phyloP scores from a whole-genome alignment of 306 rosid genomes.

The Delonix regia region DNA sequence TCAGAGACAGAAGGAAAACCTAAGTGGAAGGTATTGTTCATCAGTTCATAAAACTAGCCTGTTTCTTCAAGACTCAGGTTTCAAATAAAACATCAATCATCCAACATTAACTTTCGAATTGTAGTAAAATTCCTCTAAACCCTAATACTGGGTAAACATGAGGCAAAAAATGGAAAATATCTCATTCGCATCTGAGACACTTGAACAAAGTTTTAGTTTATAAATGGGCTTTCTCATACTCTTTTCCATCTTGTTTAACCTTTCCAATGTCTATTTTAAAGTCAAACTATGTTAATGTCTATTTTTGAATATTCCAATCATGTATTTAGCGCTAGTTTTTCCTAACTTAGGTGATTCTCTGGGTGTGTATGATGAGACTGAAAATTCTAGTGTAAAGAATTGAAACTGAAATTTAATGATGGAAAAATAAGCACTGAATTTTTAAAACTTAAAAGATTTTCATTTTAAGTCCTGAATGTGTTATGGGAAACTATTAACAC shows the following conservation, averaged over 20 bases:
- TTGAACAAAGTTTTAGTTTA: neutral
- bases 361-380: neutral
- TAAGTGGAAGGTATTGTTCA: constrained; percentile 87
- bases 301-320: constrained; percentile 10
- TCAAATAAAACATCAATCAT: neutral
- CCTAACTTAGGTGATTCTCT: neutral
- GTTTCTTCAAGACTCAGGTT: neutral
- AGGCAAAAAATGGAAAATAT: neutral
- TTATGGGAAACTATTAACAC: neutral
- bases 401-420: neutral
- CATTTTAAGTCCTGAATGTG: neutral
- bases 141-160: too few species aligned
- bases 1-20: constrained; percentile 90
- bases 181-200: neutral
- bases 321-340: neutral
- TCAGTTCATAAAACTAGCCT: constrained; percentile 15
- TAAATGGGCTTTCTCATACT: neutral
- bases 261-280: neutral
- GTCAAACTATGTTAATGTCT: neutral
- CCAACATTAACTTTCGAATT: neutral
- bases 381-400: neutral
- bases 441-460: neutral
- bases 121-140: neutral
- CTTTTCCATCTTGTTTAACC: neutral
- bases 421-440: neutral